Percentiles rank a stretch among this genome's conserved stretches.
These are phyloP conservation scores for Stagonosporopsis chrysanthemi DNA, from an alignment of 2,329 filamentous ascomycete genomes.

Conservation along the genomic window DNA sequence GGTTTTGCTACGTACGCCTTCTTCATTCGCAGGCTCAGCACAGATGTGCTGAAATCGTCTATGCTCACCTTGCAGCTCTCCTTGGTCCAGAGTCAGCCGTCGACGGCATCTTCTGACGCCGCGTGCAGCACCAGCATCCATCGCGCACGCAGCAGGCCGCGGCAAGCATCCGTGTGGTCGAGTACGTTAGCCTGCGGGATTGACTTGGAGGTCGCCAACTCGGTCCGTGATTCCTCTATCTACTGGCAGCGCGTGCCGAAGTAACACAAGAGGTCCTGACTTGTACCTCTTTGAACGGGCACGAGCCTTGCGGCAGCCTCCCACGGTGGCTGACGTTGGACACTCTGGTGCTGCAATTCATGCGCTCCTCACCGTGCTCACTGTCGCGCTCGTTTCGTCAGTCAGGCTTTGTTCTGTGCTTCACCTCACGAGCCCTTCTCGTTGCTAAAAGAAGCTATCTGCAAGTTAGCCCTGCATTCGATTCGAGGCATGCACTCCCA, in stretches of 20 bases:
- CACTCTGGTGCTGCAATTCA: neutral
- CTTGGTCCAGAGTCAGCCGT: constrained; percentile 3
- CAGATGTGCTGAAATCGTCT: constrained; percentile 3
- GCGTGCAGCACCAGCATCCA: constrained; percentile 2
- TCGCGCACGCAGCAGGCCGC: neutral
- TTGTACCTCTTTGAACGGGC: neutral
- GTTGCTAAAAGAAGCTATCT: constrained; percentile 9
- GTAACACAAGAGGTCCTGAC: constrained; percentile 8
- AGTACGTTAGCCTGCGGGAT: neutral
- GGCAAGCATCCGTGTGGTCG: constrained; percentile 1
- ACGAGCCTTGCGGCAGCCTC: neutral
- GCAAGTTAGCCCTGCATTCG: constrained; percentile 16
- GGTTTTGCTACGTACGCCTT: constrained; percentile 8
- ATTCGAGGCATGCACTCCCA: constrained; percentile 1
- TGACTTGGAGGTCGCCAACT: neutral
- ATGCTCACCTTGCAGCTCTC: constrained; percentile 3
- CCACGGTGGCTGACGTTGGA: constrained; percentile 9
- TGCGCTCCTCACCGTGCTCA: constrained; percentile 1
- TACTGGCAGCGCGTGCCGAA: neutral
- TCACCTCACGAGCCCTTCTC: neutral
- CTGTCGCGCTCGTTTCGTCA: neutral
- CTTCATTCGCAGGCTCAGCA: constrained; percentile 6
- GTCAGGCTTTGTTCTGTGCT: neutral
- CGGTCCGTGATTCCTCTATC: neutral
- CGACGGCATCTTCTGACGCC: constrained; percentile 11